These are phyloP conservation scores for Ustilago curta DNA, from an alignment of 1,284 basidiomycete genomes.

Conservation along the genomic window DNA sequence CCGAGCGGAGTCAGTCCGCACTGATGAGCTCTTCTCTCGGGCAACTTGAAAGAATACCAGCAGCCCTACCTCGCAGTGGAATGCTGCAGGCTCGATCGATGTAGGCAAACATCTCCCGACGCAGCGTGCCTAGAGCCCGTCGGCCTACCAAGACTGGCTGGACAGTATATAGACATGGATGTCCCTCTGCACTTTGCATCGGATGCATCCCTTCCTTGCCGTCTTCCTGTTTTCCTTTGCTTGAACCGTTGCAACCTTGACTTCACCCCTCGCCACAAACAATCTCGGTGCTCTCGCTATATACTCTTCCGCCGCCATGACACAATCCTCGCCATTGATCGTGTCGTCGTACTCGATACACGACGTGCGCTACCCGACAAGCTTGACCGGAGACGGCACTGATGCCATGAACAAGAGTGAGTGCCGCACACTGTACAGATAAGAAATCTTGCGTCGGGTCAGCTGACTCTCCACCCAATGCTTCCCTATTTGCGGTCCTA, in stretches of 20 bases:
- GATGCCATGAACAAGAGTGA: conserved; percentile 87
- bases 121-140: no score
- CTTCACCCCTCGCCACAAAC: background rate
- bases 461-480: background rate
- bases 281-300: no score
- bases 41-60: no score
- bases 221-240: background rate
- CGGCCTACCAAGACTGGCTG: background rate
- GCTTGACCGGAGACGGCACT: conserved; percentile 83
- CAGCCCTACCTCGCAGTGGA: no score
- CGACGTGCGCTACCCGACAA: conserved; percentile 49
- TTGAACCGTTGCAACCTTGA: background rate
- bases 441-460: background rate
- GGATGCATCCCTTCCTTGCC: background rate
- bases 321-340: conserved; percentile 38
- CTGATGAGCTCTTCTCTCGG: no score
- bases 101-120: no score
- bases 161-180: conserved; percentile 5
- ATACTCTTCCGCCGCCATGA: conserved; percentile 25
- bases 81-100: no score
- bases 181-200: background rate
- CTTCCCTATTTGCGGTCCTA: background rate
- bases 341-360: conserved; percentile 51
- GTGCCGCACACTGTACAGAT: conserved; percentile 3
- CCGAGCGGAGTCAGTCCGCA: background rate